Percentiles rank a stretch among this genome's conserved stretches.
phyloP scores from a whole-genome alignment of 2,329 filamentous ascomycete species.

The Fusarium subglutinans region DNA sequence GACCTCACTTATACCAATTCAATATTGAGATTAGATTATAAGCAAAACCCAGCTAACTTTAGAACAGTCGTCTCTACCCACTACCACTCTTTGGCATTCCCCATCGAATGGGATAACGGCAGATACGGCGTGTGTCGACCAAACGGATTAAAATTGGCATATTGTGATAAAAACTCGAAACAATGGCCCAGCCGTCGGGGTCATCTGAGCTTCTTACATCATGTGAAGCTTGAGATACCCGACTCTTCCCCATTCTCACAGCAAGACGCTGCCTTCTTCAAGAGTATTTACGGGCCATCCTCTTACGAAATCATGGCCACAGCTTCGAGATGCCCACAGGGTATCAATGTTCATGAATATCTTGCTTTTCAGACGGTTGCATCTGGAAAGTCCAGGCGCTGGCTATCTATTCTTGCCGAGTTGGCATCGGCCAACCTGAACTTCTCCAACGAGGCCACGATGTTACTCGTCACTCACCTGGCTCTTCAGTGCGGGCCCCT shows the following conservation, averaged over 20 bases:
- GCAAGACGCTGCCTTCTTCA: conserved; percentile 23
- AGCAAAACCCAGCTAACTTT: not conserved
- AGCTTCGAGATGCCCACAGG: conserved; percentile 58
- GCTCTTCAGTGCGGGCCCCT: conserved; percentile 63
- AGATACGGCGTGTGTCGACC: conserved; percentile 37
- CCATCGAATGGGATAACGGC: conserved; percentile 43
- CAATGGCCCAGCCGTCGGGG: conserved; percentile 33
- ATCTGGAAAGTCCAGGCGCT: conserved; percentile 57
- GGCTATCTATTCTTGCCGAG: conserved; percentile 60
- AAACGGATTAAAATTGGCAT: conserved; percentile 36
- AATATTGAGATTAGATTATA: no score
- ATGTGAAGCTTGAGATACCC: conserved; percentile 36
- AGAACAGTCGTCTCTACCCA: conserved; percentile 41
- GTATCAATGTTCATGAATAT: conserved; percentile 62
- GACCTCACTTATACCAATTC: not conserved
- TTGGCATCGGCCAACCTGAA: conserved; percentile 65
- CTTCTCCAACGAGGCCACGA: conserved; percentile 65
- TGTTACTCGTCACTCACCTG: conserved; percentile 60
- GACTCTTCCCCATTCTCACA: conserved; percentile 28
- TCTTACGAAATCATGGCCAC: conserved; percentile 65
- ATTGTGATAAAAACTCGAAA: conserved; percentile 21
- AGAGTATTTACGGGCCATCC: conserved; percentile 52
- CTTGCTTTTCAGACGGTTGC: conserved; percentile 60
- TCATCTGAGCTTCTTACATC: conserved; percentile 30
- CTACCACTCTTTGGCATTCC: conserved; percentile 40